Evolutionary conservation across 805 yeast species (phyloP), one percentile per base, ranked within the genome.

Genomic region (Cyberlindnera maclurae): DNA sequence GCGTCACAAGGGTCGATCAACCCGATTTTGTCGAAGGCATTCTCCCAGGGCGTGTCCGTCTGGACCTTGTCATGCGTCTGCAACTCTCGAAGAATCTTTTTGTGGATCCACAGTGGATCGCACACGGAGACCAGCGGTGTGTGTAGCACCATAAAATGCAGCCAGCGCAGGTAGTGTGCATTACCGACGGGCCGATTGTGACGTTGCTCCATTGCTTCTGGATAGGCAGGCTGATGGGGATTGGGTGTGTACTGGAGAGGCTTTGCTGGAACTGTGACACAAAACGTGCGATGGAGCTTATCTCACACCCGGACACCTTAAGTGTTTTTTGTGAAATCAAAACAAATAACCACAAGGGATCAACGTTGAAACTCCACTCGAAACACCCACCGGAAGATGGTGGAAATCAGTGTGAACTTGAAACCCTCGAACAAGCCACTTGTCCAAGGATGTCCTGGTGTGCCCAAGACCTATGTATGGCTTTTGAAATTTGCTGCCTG

Each of bases 361-460:
- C 8, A 5, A 10, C 29, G 4, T 11, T 29, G 8, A 8, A 29
- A n/a, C 17, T 29, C 12, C 24, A 20, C 24, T 8, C 5, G 24
- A 20, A 20, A 20, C n/a, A n/a, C n/a, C 8, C 24, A 8, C 24
- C 8, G 8, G 5, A 20, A 27, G 18, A 34, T 34, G 37, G 37
- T 34, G 3, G 56, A 52, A 5, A 46, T 59, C 31, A 38, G 53
- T 4, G 59, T 44, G 11, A 52, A 43, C 34, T 49, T 79, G 34
- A 72, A 71, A 38, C 73, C 81, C 3, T 67, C 77, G 29, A 72
- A 71, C 34, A 62, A 65, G 22, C 65, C 75, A n/a, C 60, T 75
- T 0, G 75, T 79, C 2, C 60, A 69, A 36, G 87, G 87, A 3
- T 76, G 82, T 57, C 85, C 86, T 0, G 87, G 87, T 1, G 75